phyloP scores from a whole-genome alignment of 1,139 yeast species.

The Martiniozyma asiatica region DNA sequence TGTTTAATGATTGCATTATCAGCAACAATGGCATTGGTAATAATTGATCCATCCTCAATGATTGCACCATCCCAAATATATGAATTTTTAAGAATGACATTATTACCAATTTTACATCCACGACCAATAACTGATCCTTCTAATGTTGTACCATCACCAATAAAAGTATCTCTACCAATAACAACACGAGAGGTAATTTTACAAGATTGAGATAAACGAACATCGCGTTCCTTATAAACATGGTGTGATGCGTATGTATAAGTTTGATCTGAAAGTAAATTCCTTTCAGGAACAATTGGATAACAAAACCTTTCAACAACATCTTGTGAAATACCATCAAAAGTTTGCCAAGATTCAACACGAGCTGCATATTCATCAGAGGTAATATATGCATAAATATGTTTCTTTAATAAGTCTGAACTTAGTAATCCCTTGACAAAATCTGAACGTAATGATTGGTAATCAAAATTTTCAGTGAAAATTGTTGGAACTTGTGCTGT shows the following conservation, averaged over 20 bases:
- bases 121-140: conserved; percentile 72
- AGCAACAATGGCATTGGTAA: conserved; percentile 62
- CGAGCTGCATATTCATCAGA: conserved; percentile 81
- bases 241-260: conserved; percentile 75
- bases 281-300: conserved; percentile 84
- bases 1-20: conserved; percentile 42
- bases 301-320: conserved; percentile 84
- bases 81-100: conserved; percentile 57
- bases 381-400: conserved; percentile 75
- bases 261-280: conserved; percentile 56
- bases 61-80: conserved; percentile 78
- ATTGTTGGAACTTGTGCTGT: conserved; percentile 90
- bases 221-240: conserved; percentile 73
- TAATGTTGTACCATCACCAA: conserved; percentile 47
- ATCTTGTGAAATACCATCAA: conserved; percentile 86
- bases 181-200: conserved; percentile 64
- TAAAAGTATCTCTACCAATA: conserved; percentile 61
- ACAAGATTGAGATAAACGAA: conserved; percentile 87
- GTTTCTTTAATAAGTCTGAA: conserved; percentile 81
- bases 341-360: conserved; percentile 88
- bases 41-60: conserved; percentile 51
- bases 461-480: conserved; percentile 92
- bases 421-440: conserved; percentile 85
- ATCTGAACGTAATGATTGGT: conserved; percentile 74
- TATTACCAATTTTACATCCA: conserved; percentile 70